Evolutionary conservation across 2,329 filamentous ascomycete genomes (phyloP).

Genomic region (Exserohilum turcica): DNA sequence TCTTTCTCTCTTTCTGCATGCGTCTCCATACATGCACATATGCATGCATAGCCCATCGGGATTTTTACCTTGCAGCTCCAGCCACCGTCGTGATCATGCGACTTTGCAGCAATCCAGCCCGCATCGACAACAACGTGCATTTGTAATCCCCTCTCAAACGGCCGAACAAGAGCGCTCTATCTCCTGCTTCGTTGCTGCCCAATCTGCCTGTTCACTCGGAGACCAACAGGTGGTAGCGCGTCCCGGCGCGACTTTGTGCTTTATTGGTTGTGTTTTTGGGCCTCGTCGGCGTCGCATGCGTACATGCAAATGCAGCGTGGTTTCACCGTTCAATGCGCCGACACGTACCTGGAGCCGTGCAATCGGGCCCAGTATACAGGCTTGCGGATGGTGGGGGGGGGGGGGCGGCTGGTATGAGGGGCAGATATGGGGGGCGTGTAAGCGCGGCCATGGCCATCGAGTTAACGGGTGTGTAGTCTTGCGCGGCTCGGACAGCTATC

Average conservation of each 20-base stretch:
- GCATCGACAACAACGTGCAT: neutral
- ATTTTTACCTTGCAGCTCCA: neutral
- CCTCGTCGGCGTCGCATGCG: neutral
- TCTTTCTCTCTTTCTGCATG: neutral
- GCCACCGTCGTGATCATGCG: neutral
- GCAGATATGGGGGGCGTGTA: neutral
- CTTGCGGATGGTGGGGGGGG: neutral
- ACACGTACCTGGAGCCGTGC: slow-evolving; percentile 13
- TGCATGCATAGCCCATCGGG: neutral
- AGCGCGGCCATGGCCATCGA: slow-evolving; percentile 2
- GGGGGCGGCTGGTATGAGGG: neutral
- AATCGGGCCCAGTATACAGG: slow-evolving; percentile 4
- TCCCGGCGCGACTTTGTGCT: neutral
- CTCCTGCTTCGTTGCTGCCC: slow-evolving; percentile 8
- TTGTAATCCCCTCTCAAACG: neutral
- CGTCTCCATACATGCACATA: neutral
- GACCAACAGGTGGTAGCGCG: neutral
- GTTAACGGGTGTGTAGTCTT: neutral
- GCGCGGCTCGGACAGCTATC: no score
- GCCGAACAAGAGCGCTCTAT: neutral
- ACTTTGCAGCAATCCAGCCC: neutral
- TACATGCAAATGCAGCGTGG: neutral
- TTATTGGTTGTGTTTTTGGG: slow-evolving; percentile 1
- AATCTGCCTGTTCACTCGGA: slow-evolving; percentile 3
- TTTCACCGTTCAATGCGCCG: slow-evolving; percentile 27